Conservation (phyloP, 2,329 filamentous ascomycete species). For the Aspergillus nomiae region DNA sequence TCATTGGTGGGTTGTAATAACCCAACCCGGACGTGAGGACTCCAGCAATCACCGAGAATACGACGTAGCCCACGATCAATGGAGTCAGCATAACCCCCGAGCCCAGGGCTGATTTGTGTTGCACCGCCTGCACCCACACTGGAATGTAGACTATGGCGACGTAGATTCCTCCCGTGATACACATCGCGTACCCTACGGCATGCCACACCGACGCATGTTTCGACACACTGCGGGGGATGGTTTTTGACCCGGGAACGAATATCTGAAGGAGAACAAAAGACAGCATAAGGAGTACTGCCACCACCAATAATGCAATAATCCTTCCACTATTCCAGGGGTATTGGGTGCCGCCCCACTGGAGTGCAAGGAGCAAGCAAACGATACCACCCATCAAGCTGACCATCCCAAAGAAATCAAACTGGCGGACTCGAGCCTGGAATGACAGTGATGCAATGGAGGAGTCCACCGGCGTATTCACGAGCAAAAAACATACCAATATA, state of each 20-base stretch:
- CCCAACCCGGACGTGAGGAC: neutral
- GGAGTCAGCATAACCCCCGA: neutral
- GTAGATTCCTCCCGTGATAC: neutral
- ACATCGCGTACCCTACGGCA: neutral
- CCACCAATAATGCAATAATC: slow-evolving; percentile 56
- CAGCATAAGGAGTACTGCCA: slow-evolving; percentile 43
- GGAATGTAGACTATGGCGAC: neutral
- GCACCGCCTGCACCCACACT: neutral
- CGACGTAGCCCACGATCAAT: neutral
- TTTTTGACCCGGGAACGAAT: neutral
- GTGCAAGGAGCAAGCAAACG: slow-evolving; percentile 56
- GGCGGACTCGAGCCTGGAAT: slow-evolving; percentile 8
- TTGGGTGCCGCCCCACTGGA: slow-evolving; percentile 59
- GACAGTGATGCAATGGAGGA: no score
- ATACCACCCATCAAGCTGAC: slow-evolving; percentile 54
- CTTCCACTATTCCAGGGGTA: slow-evolving; percentile 53
- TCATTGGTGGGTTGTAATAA: neutral
- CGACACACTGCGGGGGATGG: neutral
- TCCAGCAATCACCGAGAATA: neutral
- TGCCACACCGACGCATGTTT: neutral
- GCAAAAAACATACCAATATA: no score
- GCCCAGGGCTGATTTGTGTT: neutral
- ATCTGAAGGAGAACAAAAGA: neutral
- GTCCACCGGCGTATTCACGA: no score
- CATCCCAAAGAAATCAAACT: slow-evolving; percentile 54